Conservation (phyloP, 345 rosid genomes). For the Boechera stricta region DNA sequence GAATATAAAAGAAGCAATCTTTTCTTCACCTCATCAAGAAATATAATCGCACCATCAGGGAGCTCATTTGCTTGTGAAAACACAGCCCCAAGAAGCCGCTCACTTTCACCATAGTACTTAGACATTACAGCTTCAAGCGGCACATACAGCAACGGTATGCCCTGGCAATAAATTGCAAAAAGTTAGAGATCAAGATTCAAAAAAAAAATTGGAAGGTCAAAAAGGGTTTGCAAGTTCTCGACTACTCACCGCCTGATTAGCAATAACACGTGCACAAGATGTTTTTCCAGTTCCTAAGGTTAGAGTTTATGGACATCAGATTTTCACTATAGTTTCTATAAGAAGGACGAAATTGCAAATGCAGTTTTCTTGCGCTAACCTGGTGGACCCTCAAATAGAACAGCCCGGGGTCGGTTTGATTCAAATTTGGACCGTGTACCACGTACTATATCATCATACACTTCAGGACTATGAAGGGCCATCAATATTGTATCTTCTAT, state of each 20-base stretch:
- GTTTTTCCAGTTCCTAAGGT: conserved; percentile 94
- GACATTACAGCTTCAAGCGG: conserved; percentile 91
- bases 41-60: conserved; percentile 79
- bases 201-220: background rate
- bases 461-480: conserved; percentile 86
- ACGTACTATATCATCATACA: conserved; percentile 90
- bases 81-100: conserved; percentile 79
- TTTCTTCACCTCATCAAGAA: conserved; percentile 85
- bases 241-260: conserved; percentile 80
- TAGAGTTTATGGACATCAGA: conserved; percentile 30
- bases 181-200: background rate
- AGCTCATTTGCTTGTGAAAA: conserved; percentile 89
- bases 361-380: conserved; percentile 51
- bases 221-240: background rate
- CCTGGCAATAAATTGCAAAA: conserved; percentile 52
- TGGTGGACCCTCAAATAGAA: conserved; percentile 97
- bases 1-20: background rate
- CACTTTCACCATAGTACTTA: conserved; percentile 94
- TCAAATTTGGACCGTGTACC: conserved; percentile 85
- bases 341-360: background rate
- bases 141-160: conserved; percentile 84
- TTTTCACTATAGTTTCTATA: conserved; percentile 7
- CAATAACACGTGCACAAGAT: conserved; percentile 91
- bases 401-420: conserved; percentile 93
- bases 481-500: conserved; percentile 88